Base-by-base conservation (phyloP, 495 filamentous ascomycete species). In the Trichoderma orchidacearum region DNA sequence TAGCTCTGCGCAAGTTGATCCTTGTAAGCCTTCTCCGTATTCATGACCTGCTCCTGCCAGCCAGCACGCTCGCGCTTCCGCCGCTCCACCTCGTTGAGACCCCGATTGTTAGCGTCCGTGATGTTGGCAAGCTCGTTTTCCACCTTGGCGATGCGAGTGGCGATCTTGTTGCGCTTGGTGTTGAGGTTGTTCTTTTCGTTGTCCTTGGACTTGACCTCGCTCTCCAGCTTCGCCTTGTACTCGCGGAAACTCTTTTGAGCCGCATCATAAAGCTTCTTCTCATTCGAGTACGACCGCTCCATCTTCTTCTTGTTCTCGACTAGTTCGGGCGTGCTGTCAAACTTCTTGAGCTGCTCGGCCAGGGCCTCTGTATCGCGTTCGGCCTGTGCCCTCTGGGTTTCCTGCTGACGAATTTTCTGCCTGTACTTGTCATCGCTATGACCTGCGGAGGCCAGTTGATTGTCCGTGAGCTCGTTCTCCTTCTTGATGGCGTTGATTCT, bases 371-470 rank as follows among this genome's bases (percentile, higher is more conserved):
- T 78, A 7, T 86, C 80, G 57, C 93, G 86, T 59, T 94, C 87
- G 5, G 90, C 90, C 53, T 75, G 72, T 69, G 94, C 88, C 61
- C 81, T 80, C 68, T 87, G 87, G 57, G 85, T 88, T 53, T 85
- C 84, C 64, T 85, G 86, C 62, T 87, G 81, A 55, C 86, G 76
- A 32, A 86, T 79, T 61, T 90, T 87, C 63, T 91, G 87, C 57
- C 85, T 82, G 61, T 87, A 82, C 59, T 85, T 80, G 62, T 93
- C 91, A 64, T 96, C 91, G 61, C 84, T 84, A 51, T 83, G 84
- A 59, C 87, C 86, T 52, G 87, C 82, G 34, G 84, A 85, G 62
- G 77, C 79, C 59, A 85, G 85, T 31, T 79, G 76, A n/a, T 67
- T 68, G 41, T 76, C 81, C 53, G 85, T 81, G 54, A 81, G 85